Evolutionary conservation across 1,284 basidiomycete species (phyloP).

Genomic region (Cryptococcus neoformans): DNA sequence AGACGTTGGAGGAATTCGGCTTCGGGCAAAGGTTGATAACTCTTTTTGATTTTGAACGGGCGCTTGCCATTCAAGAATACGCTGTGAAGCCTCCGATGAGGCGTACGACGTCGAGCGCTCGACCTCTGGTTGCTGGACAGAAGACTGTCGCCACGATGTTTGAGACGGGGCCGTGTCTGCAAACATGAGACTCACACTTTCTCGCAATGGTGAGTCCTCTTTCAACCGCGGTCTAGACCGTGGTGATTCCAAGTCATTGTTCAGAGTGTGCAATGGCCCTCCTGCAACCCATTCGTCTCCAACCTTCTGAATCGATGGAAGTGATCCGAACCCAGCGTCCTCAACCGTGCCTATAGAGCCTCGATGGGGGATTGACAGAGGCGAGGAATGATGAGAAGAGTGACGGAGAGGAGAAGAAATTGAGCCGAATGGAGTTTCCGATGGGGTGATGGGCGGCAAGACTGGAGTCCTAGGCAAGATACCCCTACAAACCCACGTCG

Average conservation of each 20-base stretch:
- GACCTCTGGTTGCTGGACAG: not conserved
- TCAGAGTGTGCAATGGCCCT: constrained; percentile 13
- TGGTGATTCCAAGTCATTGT: constrained; percentile 7
- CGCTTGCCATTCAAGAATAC: constrained; percentile 37
- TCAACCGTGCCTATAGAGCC: constrained; percentile 5
- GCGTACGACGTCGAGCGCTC: constrained; percentile 2
- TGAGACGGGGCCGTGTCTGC: not conserved
- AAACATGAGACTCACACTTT: constrained; percentile 26
- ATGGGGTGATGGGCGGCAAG: constrained; percentile 1
- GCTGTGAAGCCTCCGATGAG: constrained; percentile 6
- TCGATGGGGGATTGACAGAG: constrained; percentile 10
- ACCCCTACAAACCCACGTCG: not conserved
- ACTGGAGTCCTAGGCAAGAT: constrained; percentile 4
- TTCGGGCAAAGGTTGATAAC: constrained; percentile 25
- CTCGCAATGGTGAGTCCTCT: not conserved
- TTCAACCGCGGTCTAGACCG: not conserved
- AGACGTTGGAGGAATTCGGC: constrained; percentile 8
- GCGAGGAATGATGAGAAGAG: not conserved
- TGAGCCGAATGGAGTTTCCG: constrained; percentile 7
- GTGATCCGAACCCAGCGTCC: constrained; percentile 10
- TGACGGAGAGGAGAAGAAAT: constrained; percentile 1
- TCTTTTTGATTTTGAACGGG: constrained; percentile 18
- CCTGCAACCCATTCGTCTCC: constrained; percentile 44
- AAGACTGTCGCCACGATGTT: not conserved
- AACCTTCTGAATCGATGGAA: constrained; percentile 37